Conservation (phyloP, 495 filamentous ascomycete genomes). For the Xylaria castorea region DNA sequence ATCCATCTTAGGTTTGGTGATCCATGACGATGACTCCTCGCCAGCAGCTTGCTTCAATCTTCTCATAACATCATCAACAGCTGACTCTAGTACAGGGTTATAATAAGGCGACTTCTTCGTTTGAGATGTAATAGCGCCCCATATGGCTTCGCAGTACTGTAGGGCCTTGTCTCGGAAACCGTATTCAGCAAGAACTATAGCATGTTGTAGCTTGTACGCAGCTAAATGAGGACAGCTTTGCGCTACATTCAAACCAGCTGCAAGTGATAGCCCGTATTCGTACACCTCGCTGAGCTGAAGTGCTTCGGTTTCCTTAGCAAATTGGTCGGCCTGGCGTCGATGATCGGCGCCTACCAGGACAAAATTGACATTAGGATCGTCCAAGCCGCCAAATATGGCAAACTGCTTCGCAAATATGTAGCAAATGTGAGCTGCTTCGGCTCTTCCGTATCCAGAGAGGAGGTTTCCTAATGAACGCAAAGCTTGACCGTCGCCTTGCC, state of each 20-base stretch:
- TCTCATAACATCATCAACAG: conserved; percentile 82
- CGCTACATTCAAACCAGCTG: conserved; percentile 58
- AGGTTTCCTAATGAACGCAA: conserved; percentile 82
- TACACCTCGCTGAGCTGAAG: conserved; percentile 91
- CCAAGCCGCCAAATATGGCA: conserved; percentile 77
- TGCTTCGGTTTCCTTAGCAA: conserved; percentile 79
- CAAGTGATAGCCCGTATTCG: conserved; percentile 79
- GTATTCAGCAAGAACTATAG: conserved; percentile 79
- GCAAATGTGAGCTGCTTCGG: conserved; percentile 92
- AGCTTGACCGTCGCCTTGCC: conserved; percentile 74
- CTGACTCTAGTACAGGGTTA: conserved; percentile 71
- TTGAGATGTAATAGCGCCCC: conserved; percentile 76
- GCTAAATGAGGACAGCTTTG: conserved; percentile 79
- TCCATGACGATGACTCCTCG: conserved; percentile 74
- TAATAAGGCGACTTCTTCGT: conserved; percentile 86
- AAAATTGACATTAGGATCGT: conserved; percentile 80
- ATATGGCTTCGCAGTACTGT: conserved; percentile 88
- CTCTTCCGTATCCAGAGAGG: conserved; percentile 83
- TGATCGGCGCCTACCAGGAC: conserved; percentile 87
- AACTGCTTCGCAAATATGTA: conserved; percentile 64
- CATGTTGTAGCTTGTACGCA: conserved; percentile 87
- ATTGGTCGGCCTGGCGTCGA: conserved; percentile 65
- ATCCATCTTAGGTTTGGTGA: conserved; percentile 92
- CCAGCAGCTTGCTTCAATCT: conserved; percentile 83
- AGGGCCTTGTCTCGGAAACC: conserved; percentile 84